phyloP scores from a whole-genome alignment of 768 basidiomycete genomes.

The Gloeopeniophorella convolvens region DNA sequence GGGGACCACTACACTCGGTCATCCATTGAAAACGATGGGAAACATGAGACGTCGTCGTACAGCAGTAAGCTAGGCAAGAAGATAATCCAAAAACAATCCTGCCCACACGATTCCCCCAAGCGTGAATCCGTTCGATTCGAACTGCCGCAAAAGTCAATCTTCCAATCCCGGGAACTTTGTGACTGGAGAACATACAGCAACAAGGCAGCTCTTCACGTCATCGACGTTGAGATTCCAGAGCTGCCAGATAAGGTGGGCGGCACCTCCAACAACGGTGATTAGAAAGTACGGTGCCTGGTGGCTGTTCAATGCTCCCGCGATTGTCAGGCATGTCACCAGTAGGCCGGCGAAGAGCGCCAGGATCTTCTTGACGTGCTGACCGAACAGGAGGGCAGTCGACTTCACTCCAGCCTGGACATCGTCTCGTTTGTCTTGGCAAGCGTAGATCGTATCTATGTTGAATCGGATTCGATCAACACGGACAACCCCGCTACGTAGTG shows the following conservation, averaged over 20 bases:
- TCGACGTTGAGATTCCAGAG: slow-evolving; percentile 4
- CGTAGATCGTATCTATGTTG: slow-evolving; percentile 54
- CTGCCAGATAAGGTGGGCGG: slow-evolving; percentile 4
- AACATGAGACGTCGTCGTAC: background rate
- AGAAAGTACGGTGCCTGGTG: slow-evolving; percentile 19
- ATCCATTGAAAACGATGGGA: background rate
- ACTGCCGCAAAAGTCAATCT: background rate
- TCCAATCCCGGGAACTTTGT: background rate
- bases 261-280: slow-evolving; percentile 5
- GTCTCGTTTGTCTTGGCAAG: slow-evolving; percentile 54
- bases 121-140: slow-evolving; percentile 9
- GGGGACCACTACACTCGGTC: too few species aligned
- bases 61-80: background rate
- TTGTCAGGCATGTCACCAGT: slow-evolving; percentile 24
- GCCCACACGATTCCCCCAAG: slow-evolving; percentile 6
- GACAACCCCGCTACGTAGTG: too few species aligned
- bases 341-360: slow-evolving; percentile 34
- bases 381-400: slow-evolving; percentile 59
- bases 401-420: slow-evolving; percentile 53
- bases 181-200: background rate
- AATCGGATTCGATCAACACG: slow-evolving; percentile 28
- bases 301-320: slow-evolving; percentile 26
- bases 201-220: slow-evolving; percentile 5
- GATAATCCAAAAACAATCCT: slow-evolving; percentile 9
- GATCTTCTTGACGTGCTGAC: slow-evolving; percentile 36